Evolutionary conservation across 2,329 filamentous ascomycete species (phyloP).

Genomic region (Claviceps capensis): DNA sequence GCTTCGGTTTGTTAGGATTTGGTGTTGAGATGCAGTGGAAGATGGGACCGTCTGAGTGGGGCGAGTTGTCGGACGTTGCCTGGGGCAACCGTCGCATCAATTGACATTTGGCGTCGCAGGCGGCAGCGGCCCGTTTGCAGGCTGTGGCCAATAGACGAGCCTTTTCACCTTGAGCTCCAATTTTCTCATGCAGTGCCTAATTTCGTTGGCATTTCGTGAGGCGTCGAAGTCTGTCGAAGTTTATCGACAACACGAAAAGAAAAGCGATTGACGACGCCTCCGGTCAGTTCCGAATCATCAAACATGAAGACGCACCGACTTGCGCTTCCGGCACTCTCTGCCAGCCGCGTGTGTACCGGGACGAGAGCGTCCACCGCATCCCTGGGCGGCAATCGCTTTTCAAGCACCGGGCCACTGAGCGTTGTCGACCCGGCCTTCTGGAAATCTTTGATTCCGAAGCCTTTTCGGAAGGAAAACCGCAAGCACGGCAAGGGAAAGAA

Average conservation of each 20-base stretch:
- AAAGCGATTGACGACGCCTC: not conserved
- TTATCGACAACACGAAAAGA: not conserved
- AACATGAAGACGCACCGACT: conserved; percentile 8
- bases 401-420: conserved; percentile 31
- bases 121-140: not conserved
- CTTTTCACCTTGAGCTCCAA: not conserved
- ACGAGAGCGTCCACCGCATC: not conserved
- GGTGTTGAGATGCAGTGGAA: conserved; percentile 6
- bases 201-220: not conserved
- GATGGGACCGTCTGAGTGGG: conserved; percentile 5
- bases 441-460: conserved; percentile 56
- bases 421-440: conserved; percentile 50
- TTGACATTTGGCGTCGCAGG: too few relatives aligned
- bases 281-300: too few relatives aligned
- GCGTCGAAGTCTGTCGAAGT: not conserved
- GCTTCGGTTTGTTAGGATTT: conserved; percentile 3
- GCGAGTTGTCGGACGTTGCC: conserved; percentile 24
- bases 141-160: not conserved
- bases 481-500: conserved; percentile 25
- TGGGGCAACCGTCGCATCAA: conserved; percentile 17
- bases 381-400: conserved; percentile 11
- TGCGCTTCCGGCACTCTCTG: not conserved
- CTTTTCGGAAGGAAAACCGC: conserved; percentile 35
- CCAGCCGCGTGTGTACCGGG: not conserved
- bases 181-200: too few relatives aligned